Evolutionary conservation across 163 green algal genomes (phyloP).

Genomic region (Chlamydomonas reinhardtii): DNA sequence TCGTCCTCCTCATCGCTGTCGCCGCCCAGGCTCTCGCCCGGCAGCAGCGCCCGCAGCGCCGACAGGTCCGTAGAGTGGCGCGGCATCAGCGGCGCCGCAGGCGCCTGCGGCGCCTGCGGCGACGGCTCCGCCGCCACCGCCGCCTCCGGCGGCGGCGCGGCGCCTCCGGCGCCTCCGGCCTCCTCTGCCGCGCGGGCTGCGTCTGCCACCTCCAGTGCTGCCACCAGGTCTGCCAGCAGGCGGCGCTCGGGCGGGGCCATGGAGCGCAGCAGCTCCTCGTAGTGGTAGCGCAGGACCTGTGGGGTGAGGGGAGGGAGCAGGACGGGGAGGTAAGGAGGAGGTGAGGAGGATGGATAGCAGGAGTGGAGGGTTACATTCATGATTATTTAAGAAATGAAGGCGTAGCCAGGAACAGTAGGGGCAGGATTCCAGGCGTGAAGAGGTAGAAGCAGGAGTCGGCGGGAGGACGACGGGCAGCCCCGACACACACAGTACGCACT

Average conservation of each 20-base stretch:
- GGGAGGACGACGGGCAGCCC: too few relatives aligned
- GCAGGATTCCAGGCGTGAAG: too few relatives aligned
- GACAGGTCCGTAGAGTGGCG: too few relatives aligned
- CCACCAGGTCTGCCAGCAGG: constrained; percentile 24
- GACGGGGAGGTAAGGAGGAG: too few relatives aligned
- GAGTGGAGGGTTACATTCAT: too few relatives aligned
- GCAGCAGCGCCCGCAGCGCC: constrained; percentile 16
- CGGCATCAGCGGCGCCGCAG: neutral
- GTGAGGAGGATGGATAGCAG: too few relatives aligned
- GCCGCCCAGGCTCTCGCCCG: constrained; percentile 1
- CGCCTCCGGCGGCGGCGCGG: too few relatives aligned
- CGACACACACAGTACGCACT: too few relatives aligned
- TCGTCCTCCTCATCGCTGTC: neutral
- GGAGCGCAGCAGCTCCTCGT: constrained; percentile 1
- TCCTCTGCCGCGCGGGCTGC: constrained; percentile 10
- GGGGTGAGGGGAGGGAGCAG: too few relatives aligned
- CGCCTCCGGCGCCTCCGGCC: neutral
- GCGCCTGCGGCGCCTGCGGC: neutral
- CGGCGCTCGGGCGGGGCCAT: constrained; percentile 8
- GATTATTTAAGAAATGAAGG: too few relatives aligned
- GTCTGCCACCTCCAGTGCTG: constrained; percentile 17
- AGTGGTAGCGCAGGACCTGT: constrained; percentile 20
- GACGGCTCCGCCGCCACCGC: neutral
- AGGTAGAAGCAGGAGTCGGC: too few relatives aligned
- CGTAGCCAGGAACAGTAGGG: too few relatives aligned